Evolutionary conservation across 495 filamentous ascomycete genomes (phyloP).

Genomic region (Neurospora sublineolata): DNA sequence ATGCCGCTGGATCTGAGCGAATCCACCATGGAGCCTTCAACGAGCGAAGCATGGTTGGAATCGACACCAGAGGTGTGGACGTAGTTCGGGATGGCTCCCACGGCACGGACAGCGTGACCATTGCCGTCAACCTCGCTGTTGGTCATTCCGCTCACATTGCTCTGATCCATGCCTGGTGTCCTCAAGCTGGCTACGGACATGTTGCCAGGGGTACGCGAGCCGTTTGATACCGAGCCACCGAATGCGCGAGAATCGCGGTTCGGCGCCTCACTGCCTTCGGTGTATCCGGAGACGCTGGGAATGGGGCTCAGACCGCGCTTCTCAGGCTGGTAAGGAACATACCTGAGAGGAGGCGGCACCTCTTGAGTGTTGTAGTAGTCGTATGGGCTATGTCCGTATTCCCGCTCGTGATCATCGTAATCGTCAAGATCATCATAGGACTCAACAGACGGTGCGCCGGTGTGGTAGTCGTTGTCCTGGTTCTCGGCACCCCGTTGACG

Average conservation of each 20-base stretch:
- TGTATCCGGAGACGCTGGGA: slow-evolving; percentile 75
- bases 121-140: slow-evolving; percentile 56
- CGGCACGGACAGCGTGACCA: slow-evolving; percentile 54
- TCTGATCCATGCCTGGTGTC: slow-evolving; percentile 41
- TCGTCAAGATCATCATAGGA: slow-evolving; percentile 34
- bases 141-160: slow-evolving; percentile 51
- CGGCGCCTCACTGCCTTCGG: slow-evolving; percentile 37
- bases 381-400: slow-evolving; percentile 33
- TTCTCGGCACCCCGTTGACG: slow-evolving; percentile 24
- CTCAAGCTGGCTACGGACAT: slow-evolving; percentile 28
- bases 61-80: slow-evolving; percentile 65
- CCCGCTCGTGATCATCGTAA: slow-evolving; percentile 24
- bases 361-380: slow-evolving; percentile 43
- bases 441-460: slow-evolving; percentile 23
- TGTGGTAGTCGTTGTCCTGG: slow-evolving; percentile 32
- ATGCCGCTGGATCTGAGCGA: slow-evolving; percentile 36
- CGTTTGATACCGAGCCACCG: background rate
- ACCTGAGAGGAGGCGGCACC: slow-evolving; percentile 43
- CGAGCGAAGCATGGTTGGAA: slow-evolving; percentile 77
- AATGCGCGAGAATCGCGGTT: slow-evolving; percentile 32
- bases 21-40: slow-evolving; percentile 73
- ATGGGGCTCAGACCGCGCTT: slow-evolving; percentile 69
- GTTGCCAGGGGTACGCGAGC: background rate
- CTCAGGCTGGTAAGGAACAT: slow-evolving; percentile 44
- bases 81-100: slow-evolving; percentile 63